A percentile compares a stretch with the other conserved stretches of the same genome.
phyloP scores from a whole-genome alignment of 192 early-diverging fungal genomes.

The Coemansia sp. region DNA sequence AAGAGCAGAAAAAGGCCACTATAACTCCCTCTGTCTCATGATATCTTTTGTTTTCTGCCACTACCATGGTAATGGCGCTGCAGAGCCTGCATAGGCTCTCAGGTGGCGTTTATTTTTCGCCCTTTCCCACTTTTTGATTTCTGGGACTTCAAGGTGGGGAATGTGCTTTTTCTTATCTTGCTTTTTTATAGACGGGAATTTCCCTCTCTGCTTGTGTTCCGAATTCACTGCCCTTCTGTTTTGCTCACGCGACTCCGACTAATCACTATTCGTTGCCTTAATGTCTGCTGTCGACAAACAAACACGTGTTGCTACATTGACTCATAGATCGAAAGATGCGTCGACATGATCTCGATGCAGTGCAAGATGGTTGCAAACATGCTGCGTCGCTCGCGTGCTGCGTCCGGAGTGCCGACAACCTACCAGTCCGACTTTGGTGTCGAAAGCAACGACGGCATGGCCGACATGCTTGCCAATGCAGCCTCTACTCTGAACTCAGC shows the following conservation, averaged over 20 bases:
- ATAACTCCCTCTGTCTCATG: no score
- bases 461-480: constrained; percentile 40
- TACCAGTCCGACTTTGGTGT: constrained; percentile 9
- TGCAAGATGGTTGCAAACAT: constrained; percentile 50
- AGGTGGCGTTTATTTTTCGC: neutral
- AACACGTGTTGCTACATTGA: neutral
- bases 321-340: constrained; percentile 48
- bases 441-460: constrained; percentile 30
- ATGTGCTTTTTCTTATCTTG: neutral
- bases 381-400: constrained; percentile 48
- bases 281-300: no score
- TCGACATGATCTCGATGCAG: constrained; percentile 55
- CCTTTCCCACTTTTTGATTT: neutral
- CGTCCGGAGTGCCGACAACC: constrained; percentile 12
- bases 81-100: neutral
- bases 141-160: neutral
- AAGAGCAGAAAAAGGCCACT: no score
- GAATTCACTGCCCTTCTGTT: neutral
- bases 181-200: neutral
- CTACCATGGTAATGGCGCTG: constrained; percentile 16
- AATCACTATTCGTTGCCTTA: no score
- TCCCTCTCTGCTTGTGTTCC: neutral
- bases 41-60: constrained; percentile 1
- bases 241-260: no score
- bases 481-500: constrained; percentile 32